phyloP scores from a whole-genome alignment of 108 stramenopile genomes.

The Schizochytrium sp. region DNA sequence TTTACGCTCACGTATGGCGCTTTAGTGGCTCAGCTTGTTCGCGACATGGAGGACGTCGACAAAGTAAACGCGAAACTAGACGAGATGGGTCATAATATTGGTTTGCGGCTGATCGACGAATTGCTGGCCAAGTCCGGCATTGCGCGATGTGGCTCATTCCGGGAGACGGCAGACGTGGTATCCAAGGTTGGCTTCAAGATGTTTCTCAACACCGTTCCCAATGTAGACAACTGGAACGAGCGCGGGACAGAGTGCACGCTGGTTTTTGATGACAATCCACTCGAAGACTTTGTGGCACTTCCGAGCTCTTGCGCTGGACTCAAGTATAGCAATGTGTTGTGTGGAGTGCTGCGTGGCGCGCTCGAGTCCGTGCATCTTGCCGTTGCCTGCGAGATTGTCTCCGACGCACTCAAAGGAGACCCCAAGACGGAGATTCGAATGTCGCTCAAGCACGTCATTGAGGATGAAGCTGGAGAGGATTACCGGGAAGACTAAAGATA shows the following conservation, averaged over 20 bases:
- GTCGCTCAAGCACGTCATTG: background rate
- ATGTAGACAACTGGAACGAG: constrained; percentile 62
- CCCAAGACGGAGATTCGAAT: background rate
- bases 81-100: constrained; percentile 87
- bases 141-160: constrained; percentile 40
- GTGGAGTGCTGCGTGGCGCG: constrained; percentile 82
- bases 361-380: constrained; percentile 72
- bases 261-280: constrained; percentile 76
- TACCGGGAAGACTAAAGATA: background rate
- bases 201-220: constrained; percentile 79
- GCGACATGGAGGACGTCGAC: constrained; percentile 67
- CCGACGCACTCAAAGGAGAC: background rate
- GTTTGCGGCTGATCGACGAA: constrained; percentile 85
- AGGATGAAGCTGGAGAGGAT: background rate
- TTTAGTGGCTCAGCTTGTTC: constrained; percentile 76
- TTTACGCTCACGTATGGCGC: constrained; percentile 92
- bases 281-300: constrained; percentile 82
- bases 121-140: constrained; percentile 74
- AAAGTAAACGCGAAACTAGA: constrained; percentile 76
- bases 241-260: constrained; percentile 64
- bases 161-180: constrained; percentile 79
- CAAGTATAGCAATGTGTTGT: constrained; percentile 76
- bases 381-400: background rate
- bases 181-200: constrained; percentile 85
- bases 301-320: constrained; percentile 61